A percentile compares a stretch with the other conserved stretches of the same genome.
These are phyloP conservation scores for Megacollybia platyphylla DNA, from an alignment of 1,284 basidiomycete species.

Conservation along the genomic window DNA sequence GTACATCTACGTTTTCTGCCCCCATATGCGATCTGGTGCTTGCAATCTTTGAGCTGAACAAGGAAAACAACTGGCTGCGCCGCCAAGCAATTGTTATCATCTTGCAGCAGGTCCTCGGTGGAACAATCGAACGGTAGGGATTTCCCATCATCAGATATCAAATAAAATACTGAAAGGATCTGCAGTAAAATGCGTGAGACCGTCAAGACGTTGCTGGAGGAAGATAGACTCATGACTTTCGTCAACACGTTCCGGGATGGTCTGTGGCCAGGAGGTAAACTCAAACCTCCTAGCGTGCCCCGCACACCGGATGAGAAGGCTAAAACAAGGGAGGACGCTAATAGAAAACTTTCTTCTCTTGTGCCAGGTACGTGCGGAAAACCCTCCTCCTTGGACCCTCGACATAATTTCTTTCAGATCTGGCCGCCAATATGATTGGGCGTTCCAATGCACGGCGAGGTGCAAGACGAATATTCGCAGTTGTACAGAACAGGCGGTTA, in stretches of 20 bases:
- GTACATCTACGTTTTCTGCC: conserved; percentile 77
- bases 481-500: conserved; percentile 82
- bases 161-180: conserved; percentile 1
- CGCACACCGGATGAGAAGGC: conserved; percentile 72
- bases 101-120: conserved; percentile 88
- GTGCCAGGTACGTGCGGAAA: conserved; percentile 61
- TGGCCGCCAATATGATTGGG: conserved; percentile 95
- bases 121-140: conserved; percentile 83
- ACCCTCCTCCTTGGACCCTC: background rate
- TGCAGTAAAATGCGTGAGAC: conserved; percentile 79
- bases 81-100: conserved; percentile 96
- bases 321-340: conserved; percentile 73
- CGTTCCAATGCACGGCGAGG: conserved; percentile 86
- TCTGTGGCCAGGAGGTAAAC: conserved; percentile 76
- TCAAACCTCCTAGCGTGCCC: conserved; percentile 47
- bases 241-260: conserved; percentile 57
- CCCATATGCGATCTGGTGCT: conserved; percentile 92
- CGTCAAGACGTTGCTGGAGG: conserved; percentile 48
- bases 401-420: conserved; percentile 35
- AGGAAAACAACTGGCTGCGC: conserved; percentile 91
- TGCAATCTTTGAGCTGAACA: conserved; percentile 88
- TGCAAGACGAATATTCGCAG: conserved; percentile 82
- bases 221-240: conserved; percentile 54
- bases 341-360: conserved; percentile 76
- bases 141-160: background rate